These are phyloP conservation scores for Oxyria digyna DNA, from an alignment of 148 eudicot genomes.

Conservation along the genomic window DNA sequence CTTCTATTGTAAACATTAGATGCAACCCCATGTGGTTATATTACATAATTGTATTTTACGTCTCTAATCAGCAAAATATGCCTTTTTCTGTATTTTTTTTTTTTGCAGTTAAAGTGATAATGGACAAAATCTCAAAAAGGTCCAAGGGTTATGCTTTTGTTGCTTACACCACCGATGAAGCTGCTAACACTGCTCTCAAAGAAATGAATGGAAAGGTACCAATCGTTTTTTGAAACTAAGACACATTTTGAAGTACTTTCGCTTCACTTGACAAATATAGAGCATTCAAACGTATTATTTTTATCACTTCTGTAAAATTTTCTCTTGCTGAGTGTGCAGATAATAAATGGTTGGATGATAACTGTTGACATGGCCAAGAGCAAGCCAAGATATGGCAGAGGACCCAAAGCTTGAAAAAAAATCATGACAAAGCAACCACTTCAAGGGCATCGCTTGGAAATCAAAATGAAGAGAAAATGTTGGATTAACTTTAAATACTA, in stretches of 20 bases:
- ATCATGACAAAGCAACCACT: neutral
- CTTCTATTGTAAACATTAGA: neutral
- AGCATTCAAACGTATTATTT: neutral
- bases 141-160: slow-evolving; percentile 90
- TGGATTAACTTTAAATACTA: neutral
- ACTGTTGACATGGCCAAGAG: slow-evolving; percentile 69
- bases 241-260: neutral
- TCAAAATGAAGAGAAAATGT: neutral
- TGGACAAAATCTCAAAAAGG: slow-evolving; percentile 95
- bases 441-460: neutral
- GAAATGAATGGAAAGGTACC: slow-evolving; percentile 95
- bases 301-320: neutral
- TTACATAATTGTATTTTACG: no score
- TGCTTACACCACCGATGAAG: slow-evolving; percentile 64
- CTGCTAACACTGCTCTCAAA: slow-evolving; percentile 60
- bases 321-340: slow-evolving; percentile 29
- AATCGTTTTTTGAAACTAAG: neutral
- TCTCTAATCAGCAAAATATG: neutral
- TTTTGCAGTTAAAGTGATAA: slow-evolving; percentile 64
- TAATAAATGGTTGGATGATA: slow-evolving; percentile 94
- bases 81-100: neutral
- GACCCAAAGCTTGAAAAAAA: slow-evolving; percentile 11
- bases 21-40: neutral
- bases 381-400: slow-evolving; percentile 33
- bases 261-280: neutral